Percentiles rank a stretch among this genome's conserved stretches.
Evolutionary conservation across 176 grass and related monocot genomes (phyloP).

Genomic region (Ampelocalamus luodianensis): DNA sequence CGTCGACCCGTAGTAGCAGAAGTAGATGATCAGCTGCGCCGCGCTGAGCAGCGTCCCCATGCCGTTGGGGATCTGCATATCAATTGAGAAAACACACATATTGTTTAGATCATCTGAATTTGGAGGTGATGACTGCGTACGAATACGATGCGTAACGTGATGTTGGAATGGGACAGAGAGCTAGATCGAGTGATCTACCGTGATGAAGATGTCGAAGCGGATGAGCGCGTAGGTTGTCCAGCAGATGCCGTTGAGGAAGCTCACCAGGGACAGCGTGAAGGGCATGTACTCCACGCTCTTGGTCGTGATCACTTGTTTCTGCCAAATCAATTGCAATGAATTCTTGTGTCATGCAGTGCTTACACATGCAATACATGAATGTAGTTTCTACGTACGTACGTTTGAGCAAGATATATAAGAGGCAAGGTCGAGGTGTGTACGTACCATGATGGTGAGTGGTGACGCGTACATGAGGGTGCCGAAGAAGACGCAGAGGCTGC

Average conservation of each 20-base stretch:
- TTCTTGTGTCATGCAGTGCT: not conserved
- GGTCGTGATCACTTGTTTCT: constrained; percentile 32
- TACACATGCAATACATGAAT: not conserved
- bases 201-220: constrained; percentile 68
- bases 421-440: not conserved
- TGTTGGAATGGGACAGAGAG: no score
- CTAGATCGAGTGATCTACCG: constrained; percentile 30
- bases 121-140: no score
- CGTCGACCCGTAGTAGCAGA: constrained; percentile 54
- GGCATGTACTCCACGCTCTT: constrained; percentile 83
- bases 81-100: not conserved
- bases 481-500: constrained; percentile 68
- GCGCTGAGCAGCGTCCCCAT: constrained; percentile 49
- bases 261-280: constrained; percentile 51
- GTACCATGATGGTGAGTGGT: constrained; percentile 74
- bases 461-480: constrained; percentile 70
- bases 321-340: not conserved
- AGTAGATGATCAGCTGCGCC: constrained; percentile 64
- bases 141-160: not conserved
- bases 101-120: no score
- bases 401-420: no score
- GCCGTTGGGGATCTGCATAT: constrained; percentile 65
- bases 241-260: constrained; percentile 65
- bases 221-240: constrained; percentile 83
- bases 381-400: no score